Evolutionary conservation across 2,329 filamentous ascomycete genomes (phyloP).

Genomic region (Colletotrichum sp.): DNA sequence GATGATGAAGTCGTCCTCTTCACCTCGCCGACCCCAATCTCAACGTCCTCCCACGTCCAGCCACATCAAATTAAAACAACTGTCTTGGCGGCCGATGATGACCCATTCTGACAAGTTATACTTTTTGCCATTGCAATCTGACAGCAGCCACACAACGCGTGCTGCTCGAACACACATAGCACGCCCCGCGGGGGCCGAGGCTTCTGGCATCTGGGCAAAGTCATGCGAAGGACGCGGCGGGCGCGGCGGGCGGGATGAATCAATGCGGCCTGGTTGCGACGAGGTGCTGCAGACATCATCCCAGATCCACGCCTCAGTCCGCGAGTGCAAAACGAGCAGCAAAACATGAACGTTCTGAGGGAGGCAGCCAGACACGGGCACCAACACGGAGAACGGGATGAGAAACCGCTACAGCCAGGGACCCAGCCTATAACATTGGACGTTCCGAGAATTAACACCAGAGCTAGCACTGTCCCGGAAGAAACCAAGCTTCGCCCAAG

Average conservation of each 20-base stretch:
- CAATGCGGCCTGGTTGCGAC: background rate
- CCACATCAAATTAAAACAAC: background rate
- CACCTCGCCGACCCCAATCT: background rate
- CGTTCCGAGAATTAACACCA: background rate
- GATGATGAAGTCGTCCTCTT: background rate
- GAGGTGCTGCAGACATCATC: background rate
- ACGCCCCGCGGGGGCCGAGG: background rate
- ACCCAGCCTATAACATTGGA: background rate
- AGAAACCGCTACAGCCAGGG: background rate
- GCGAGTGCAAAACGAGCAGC: background rate
- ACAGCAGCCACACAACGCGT: background rate
- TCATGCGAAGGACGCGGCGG: background rate
- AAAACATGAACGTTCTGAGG: background rate
- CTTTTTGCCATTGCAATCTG: background rate
- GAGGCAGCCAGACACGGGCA: slow-evolving; percentile 7
- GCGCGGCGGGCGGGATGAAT: background rate
- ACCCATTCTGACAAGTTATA: background rate
- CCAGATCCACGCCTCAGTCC: background rate
- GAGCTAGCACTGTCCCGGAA: background rate
- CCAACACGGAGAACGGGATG: background rate
- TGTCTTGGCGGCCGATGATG: background rate
- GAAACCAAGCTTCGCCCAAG: background rate
- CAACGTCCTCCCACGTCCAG: background rate
- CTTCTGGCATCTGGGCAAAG: background rate
- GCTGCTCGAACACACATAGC: background rate